phyloP scores from a whole-genome alignment of 805 yeast genomes.

The Teunomyces barrocoloradensis region DNA sequence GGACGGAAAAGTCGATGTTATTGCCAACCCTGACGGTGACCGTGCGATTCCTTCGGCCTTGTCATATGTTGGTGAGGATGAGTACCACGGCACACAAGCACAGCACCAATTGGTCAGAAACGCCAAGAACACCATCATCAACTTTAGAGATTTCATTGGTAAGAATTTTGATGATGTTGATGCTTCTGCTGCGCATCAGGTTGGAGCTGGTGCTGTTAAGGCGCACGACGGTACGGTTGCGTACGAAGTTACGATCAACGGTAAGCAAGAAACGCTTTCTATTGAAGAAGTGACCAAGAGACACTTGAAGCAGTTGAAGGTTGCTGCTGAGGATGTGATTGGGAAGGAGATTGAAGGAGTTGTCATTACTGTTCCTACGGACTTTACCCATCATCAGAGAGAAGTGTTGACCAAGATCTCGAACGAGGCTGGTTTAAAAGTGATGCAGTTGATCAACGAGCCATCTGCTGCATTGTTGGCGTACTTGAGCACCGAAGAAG shows the following conservation, averaged over 20 bases:
- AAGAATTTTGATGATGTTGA: slow-evolving; percentile 68
- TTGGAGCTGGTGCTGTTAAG: slow-evolving; percentile 60
- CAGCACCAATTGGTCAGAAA: slow-evolving; percentile 88
- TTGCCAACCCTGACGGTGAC: slow-evolving; percentile 99
- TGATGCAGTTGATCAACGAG: slow-evolving; percentile 86
- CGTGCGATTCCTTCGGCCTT: slow-evolving; percentile 92
- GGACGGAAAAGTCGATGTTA: slow-evolving; percentile 94
- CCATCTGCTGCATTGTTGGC: slow-evolving; percentile 91
- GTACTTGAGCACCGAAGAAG: slow-evolving; percentile 52
- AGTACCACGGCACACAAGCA: slow-evolving; percentile 97
- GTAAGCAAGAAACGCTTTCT: slow-evolving; percentile 51
- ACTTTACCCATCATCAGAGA: slow-evolving; percentile 74
- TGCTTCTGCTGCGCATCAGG: slow-evolving; percentile 49
- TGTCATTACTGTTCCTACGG: slow-evolving; percentile 88
- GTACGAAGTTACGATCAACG: slow-evolving; percentile 55
- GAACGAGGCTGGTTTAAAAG: slow-evolving; percentile 68
- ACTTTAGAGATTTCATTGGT: slow-evolving; percentile 93
- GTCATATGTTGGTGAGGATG: slow-evolving; percentile 90
- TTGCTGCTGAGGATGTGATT: slow-evolving; percentile 89
- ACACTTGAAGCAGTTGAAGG: slow-evolving; percentile 76
- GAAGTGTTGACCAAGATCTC: slow-evolving; percentile 60
- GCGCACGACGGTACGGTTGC: slow-evolving; percentile 63
- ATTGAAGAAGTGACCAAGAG: slow-evolving; percentile 80
- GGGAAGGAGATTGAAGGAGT: slow-evolving; percentile 79
- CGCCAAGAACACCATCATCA: slow-evolving; percentile 78